Conservation (phyloP, 805 yeast species). For the Saccharomycopsis capsularis region DNA sequence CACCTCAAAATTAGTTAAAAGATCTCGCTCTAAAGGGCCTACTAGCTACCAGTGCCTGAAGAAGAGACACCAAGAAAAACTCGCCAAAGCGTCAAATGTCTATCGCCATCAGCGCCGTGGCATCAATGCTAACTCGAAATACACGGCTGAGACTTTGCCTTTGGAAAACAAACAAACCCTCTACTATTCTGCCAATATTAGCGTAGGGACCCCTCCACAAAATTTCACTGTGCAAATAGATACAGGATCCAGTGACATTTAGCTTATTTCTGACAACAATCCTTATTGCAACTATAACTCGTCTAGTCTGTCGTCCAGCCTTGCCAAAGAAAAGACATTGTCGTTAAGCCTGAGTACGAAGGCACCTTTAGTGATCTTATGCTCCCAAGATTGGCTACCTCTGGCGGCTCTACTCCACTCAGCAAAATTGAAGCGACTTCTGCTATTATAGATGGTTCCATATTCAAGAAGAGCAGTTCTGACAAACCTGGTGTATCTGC, state of each 20-base stretch:
- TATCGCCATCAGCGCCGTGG: neutral
- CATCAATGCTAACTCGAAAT: neutral
- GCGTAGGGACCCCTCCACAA: conserved; percentile 33
- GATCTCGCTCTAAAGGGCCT: neutral
- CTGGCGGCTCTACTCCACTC: too few relatives aligned
- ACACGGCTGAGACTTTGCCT: neutral
- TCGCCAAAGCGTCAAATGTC: neutral
- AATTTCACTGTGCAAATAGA: conserved; percentile 38
- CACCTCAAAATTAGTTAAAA: neutral
- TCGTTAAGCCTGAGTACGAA: too few relatives aligned
- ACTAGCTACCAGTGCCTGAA: neutral
- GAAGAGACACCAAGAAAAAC: neutral
- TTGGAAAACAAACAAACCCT: conserved; percentile 26
- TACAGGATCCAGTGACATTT: conserved; percentile 44
- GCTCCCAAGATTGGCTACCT: too few relatives aligned
- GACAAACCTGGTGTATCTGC: too few relatives aligned
- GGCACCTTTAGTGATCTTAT: too few relatives aligned
- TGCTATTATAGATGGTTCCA: too few relatives aligned
- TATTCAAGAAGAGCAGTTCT: too few relatives aligned
- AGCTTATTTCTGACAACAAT: conserved; percentile 29
- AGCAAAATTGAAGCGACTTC: too few relatives aligned
- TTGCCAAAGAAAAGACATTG: too few relatives aligned
- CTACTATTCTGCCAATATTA: conserved; percentile 36
- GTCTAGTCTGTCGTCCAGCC: too few relatives aligned
- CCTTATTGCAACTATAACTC: too few relatives aligned